Percentiles rank a stretch among this genome's conserved stretches.
Evolutionary conservation across 2,329 filamentous ascomycete genomes (phyloP).

Genomic region (Aspergillus fijiensis): DNA sequence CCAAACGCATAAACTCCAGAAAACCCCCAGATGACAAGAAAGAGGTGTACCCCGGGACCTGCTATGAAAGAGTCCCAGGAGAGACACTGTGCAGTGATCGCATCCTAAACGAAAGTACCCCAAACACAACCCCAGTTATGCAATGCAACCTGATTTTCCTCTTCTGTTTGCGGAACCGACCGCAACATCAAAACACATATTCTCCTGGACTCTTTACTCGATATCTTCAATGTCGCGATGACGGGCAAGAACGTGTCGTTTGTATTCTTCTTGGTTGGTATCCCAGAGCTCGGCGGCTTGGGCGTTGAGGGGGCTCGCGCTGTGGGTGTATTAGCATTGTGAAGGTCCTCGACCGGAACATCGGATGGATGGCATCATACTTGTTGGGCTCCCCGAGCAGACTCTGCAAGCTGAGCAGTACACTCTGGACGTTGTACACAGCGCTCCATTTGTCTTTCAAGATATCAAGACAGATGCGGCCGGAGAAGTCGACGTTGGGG

Average conservation of each 20-base stretch:
- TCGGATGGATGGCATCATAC: slow-evolving; percentile 53
- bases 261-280: slow-evolving; percentile 80
- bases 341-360: neutral
- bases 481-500: slow-evolving; percentile 96
- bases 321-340: slow-evolving; percentile 40
- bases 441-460: slow-evolving; percentile 99
- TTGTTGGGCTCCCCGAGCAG: slow-evolving; percentile 97
- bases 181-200: neutral
- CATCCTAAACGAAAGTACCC: slow-evolving; percentile 12
- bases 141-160: slow-evolving; percentile 14
- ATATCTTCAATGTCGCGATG: slow-evolving; percentile 58
- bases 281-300: slow-evolving; percentile 97
- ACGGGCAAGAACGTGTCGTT: slow-evolving; percentile 66
- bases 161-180: slow-evolving; percentile 9
- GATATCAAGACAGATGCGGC: slow-evolving; percentile 95
- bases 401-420: slow-evolving; percentile 90
- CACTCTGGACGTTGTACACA: slow-evolving; percentile 92
- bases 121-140: slow-evolving; percentile 14
- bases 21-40: neutral
- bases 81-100: slow-evolving; percentile 1
- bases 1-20: slow-evolving; percentile 5
- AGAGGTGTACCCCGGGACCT: neutral
- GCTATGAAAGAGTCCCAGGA: neutral
- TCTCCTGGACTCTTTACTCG: slow-evolving; percentile 28
- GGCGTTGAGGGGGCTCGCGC: slow-evolving; percentile 89